These are phyloP conservation scores for Pilaira anomala DNA, from an alignment of 192 early-diverging fungal species.

Conservation along the genomic window DNA sequence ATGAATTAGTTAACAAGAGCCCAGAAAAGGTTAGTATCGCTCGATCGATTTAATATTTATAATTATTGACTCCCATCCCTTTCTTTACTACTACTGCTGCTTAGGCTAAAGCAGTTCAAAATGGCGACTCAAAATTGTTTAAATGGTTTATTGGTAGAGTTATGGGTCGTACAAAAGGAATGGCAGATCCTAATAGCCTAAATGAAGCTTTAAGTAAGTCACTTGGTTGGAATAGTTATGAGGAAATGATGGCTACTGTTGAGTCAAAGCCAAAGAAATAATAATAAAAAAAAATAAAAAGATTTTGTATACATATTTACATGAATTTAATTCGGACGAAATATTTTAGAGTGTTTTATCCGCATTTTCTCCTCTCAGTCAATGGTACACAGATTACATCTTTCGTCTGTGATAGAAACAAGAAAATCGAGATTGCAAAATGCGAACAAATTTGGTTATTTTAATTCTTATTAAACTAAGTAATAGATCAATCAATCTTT, in stretches of 20 bases:
- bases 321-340: no score
- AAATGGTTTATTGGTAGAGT: constrained; percentile 84
- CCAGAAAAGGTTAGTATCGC: constrained; percentile 42
- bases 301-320: neutral
- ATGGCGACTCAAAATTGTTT: constrained; percentile 63
- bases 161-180: constrained; percentile 76
- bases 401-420: no score
- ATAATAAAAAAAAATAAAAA: neutral
- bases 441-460: no score
- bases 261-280: no score
- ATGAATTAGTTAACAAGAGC: constrained; percentile 37
- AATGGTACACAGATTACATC: no score
- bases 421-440: no score
- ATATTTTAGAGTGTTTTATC: no score
- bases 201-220: constrained; percentile 54
- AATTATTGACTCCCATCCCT: neutral
- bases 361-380: no score
- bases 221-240: constrained; percentile 25
- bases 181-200: constrained; percentile 69
- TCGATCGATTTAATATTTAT: neutral
- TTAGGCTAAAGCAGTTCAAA: constrained; percentile 58
- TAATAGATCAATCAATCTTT: no score
- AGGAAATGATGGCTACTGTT: neutral
- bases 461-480: no score
- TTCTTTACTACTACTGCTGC: neutral